A percentile compares a stretch with the other conserved stretches of the same genome.
These are phyloP conservation scores for Lagerstroemia speciosa DNA, from an alignment of 345 rosid species.

Conservation along the genomic window DNA sequence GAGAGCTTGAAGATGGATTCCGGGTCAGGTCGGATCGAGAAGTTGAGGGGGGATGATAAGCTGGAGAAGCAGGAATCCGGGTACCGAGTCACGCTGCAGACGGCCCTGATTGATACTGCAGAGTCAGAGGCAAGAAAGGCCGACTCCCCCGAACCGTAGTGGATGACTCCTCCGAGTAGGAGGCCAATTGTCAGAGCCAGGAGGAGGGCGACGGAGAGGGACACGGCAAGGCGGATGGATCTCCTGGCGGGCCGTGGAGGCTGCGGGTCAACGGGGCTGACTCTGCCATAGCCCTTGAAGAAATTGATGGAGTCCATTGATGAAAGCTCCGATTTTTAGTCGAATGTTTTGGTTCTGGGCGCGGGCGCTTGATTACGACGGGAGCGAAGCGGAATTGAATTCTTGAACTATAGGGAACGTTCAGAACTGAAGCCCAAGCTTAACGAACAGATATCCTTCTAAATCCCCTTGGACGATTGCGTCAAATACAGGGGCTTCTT, in stretches of 20 bases:
- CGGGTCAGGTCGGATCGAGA: constrained; percentile 33
- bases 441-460: background rate
- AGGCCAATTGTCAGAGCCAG: constrained; percentile 27
- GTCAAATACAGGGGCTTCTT: background rate
- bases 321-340: background rate
- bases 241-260: constrained; percentile 16
- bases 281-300: constrained; percentile 64
- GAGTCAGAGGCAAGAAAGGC: constrained; percentile 10
- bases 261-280: constrained; percentile 34
- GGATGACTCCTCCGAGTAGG: constrained; percentile 19
- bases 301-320: constrained; percentile 52
- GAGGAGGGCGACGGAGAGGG: constrained; percentile 33
- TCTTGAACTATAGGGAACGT: background rate
- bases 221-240: constrained; percentile 22
- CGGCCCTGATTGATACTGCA: constrained; percentile 30
- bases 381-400: background rate
- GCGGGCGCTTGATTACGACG: background rate
- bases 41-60: constrained; percentile 39
- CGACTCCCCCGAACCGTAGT: constrained; percentile 10
- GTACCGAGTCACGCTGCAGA: constrained; percentile 53
- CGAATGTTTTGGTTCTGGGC: background rate
- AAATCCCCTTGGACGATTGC: background rate
- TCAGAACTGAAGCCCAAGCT: background rate
- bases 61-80: constrained; percentile 37
- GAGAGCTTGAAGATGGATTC: constrained; percentile 53